Percentiles rank a stretch among this genome's conserved stretches.
These are phyloP conservation scores for Coemansia pectinata DNA, from an alignment of 192 early-diverging fungal species.

Conservation along the genomic window DNA sequence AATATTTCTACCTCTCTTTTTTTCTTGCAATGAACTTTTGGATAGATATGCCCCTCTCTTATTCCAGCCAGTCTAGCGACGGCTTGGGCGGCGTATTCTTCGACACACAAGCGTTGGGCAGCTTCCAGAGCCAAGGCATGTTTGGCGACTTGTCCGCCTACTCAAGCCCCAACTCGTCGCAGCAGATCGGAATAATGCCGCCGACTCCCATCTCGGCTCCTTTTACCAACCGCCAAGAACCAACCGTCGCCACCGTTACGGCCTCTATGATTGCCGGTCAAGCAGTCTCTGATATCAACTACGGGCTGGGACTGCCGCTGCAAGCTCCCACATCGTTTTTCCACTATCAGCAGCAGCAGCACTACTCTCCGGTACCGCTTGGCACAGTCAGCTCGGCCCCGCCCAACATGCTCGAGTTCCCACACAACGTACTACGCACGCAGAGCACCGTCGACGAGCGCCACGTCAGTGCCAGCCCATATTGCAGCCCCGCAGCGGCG, in stretches of 20 bases:
- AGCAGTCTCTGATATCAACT: not conserved
- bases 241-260: not conserved
- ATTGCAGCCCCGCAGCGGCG: not conserved
- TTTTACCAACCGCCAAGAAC: not conserved
- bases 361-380: not conserved
- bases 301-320: constrained; percentile 14
- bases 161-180: constrained; percentile 7
- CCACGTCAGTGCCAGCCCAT: not conserved
- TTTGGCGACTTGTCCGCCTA: not conserved
- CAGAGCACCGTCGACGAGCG: not conserved
- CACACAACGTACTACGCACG: constrained; percentile 17
- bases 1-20: not conserved
- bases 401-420: constrained; percentile 45
- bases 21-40: constrained; percentile 3
- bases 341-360: not conserved
- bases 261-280: no score
- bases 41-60: constrained; percentile 42
- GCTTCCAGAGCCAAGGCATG: not conserved
- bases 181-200: constrained; percentile 21
- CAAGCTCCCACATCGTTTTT: not conserved
- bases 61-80: constrained; percentile 26
- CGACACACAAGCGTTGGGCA: constrained; percentile 21
- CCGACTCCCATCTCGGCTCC: constrained; percentile 39
- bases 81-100: constrained; percentile 25
- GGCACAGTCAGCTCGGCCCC: constrained; percentile 37